Evolutionary conservation across 495 filamentous ascomycete species (phyloP), one percentile per base, ranked within the genome.

Genomic region (Hyaloscypha bicolor): DNA sequence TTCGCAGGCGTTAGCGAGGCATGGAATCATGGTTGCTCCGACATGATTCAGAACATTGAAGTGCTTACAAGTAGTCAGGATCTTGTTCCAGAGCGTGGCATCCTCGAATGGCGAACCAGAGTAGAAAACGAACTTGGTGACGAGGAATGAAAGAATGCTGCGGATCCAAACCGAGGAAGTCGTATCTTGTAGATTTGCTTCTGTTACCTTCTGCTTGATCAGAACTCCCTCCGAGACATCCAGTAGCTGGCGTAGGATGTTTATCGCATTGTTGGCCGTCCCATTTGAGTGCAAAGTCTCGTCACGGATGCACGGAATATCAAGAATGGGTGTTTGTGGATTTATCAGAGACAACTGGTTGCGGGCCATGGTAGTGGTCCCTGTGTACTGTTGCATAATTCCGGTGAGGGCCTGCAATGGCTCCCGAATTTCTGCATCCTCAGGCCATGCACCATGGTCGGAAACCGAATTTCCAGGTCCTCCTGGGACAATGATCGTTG

Each of bases 31-130:
- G 3, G 3, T 37, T 37, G 3, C 8, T 6, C 35, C 3, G 1
- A 12, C 6, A 9, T 42, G 19, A 9, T 8, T 16, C 3, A 33
- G 32, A 30, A n/a, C 31, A 1, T 11, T 14, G 31, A 9, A 3
- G n/a, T 37, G 31, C 37, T 45, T 48, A 62, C 60, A 16, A 30
- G 48, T 16, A 21, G 21, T 33, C 14, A 62, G 22, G n/a, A 2
- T 21, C 19, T 16, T 29, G 14, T 16, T 22, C 60, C 60, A 62
- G n/a, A 48, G n/a, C 30, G 35, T 22, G 33, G 16, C 6, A 48
- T 62, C 60, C 48, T 62, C 42, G 22, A 62, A 62, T 32, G 60
- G 60, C 35, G 60, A 45, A 21, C 32, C 60, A 48, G 60, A 35
- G 16, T 60, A 12, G 42, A 48, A 48, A 48, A 48, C 16, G 9